A percentile compares a stretch with the other conserved stretches of the same genome.
Conservation (phyloP, 2,329 filamentous ascomycete species). For the Xylaria sp. region DNA sequence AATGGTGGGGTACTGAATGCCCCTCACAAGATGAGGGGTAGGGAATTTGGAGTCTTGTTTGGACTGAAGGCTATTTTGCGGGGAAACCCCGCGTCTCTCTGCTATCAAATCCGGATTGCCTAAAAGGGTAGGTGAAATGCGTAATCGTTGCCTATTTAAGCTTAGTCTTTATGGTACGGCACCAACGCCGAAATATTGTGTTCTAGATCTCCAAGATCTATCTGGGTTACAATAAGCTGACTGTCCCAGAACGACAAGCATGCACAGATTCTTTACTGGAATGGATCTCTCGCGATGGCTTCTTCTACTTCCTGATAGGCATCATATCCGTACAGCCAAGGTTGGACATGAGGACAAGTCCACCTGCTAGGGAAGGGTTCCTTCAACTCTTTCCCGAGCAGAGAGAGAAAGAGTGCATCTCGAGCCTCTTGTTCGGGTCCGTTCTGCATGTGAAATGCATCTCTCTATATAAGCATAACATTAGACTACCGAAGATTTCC, state of each 20-base stretch:
- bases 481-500: not conserved
- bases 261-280: conserved; percentile 14
- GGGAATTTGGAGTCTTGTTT: not conserved
- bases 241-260: not conserved
- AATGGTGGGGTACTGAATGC: not conserved
- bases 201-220: not conserved
- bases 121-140: not conserved
- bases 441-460: conserved; percentile 63
- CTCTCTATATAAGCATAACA: conserved; percentile 50
- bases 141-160: not conserved
- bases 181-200: not conserved
- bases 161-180: not conserved
- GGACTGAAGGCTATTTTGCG: not conserved
- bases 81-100: not conserved
- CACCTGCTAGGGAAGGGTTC: conserved; percentile 71
- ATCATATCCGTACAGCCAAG: conserved; percentile 73
- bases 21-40: not conserved
- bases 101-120: not conserved
- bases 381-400: conserved; percentile 62
- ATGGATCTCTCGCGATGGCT: conserved; percentile 41
- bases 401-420: conserved; percentile 66
- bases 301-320: conserved; percentile 65
- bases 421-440: conserved; percentile 67
- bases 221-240: not conserved
- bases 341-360: conserved; percentile 70